Evolutionary conservation across 2,329 filamentous ascomycete species (phyloP), one percentile per base, ranked within the genome.

Genomic region (Furcasterigmium furcatum): DNA sequence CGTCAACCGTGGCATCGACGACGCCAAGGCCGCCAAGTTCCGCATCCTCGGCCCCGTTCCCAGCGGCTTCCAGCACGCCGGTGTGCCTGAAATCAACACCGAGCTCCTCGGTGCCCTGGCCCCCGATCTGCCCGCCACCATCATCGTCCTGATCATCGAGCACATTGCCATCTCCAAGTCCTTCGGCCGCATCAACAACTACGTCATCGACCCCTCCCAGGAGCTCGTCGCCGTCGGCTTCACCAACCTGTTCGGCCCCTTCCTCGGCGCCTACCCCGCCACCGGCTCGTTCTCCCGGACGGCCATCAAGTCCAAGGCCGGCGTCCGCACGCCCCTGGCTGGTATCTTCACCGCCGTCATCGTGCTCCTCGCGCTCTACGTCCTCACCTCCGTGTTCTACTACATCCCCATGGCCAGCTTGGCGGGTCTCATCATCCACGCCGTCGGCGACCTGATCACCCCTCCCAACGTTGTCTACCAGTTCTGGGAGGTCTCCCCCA

Each of bases 111-210:
- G 67, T 2, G 67, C 80, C 3, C 85, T 91, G 53, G 72, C 76
- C 2, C 72, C 72, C 22, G 77, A 94, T 50, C 68, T 91, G 9
- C 87, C 88, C 0, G 84, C 84, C 10, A 80, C 84, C 2, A 80
- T 91, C 46, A 91, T 91, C 52, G 88, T 91, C 39, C 73, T 91
- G 46, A 75, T 91, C 18, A 88, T 92, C 45, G 88, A 91, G 64
- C 88, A 92, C 59, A 91, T 91, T 52, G 86, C 88, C 35, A 91
- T 92, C 49, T 84, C 87, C 7, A 92, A 92, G 62, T 89, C 87
- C 0, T 91, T 91, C 58, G 88, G 87, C 7, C 76, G 88, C 47
- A 75, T 88, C 52, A 88, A 88, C 68, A 88, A 88, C 65, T 92
- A 92, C 62, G 83, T 79, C 13, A 85, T 92, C 57, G 77, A 88